phyloP scores from a whole-genome alignment of 2,329 filamentous ascomycete genomes.

The Microcyclospora pomicola region DNA sequence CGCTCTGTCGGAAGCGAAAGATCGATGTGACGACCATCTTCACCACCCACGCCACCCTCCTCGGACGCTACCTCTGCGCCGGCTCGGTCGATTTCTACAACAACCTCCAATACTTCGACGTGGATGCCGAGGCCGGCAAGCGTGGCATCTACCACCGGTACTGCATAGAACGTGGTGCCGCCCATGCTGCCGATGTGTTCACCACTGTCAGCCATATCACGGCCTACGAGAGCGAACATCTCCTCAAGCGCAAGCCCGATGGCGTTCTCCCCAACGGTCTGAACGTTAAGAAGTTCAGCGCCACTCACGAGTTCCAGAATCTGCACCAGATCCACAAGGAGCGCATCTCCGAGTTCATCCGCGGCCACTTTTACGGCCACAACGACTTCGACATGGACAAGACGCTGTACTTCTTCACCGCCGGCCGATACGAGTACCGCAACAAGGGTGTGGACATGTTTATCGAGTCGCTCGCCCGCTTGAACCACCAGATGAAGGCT shows the following conservation, averaged over 20 bases:
- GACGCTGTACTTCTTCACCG: slow-evolving; percentile 94
- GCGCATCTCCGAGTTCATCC: slow-evolving; percentile 96
- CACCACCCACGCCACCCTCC: slow-evolving; percentile 89
- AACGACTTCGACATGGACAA: slow-evolving; percentile 96
- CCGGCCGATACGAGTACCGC: slow-evolving; percentile 90
- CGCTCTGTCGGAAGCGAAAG: slow-evolving; percentile 79
- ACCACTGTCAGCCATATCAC: slow-evolving; percentile 98
- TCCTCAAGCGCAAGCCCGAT: slow-evolving; percentile 94
- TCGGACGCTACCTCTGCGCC: slow-evolving; percentile 91
- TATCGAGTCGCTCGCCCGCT: slow-evolving; percentile 83
- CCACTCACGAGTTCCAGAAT: slow-evolving; percentile 98
- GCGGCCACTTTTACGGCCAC: slow-evolving; percentile 95
- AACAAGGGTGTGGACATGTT: slow-evolving; percentile 99
- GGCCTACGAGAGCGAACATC: slow-evolving; percentile 92
- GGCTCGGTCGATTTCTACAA: slow-evolving; percentile 99
- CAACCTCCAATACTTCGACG: slow-evolving; percentile 92
- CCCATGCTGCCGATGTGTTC: slow-evolving; percentile 90
- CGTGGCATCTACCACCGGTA: slow-evolving; percentile 97
- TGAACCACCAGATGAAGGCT: slow-evolving; percentile 85
- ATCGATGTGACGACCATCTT: slow-evolving; percentile 98
- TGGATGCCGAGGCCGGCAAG: slow-evolving; percentile 92
- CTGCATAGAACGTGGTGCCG: slow-evolving; percentile 88
- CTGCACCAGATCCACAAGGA: slow-evolving; percentile 91
- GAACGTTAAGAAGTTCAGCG: slow-evolving; percentile 97
- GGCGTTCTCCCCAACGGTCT: slow-evolving; percentile 91